phyloP scores from a whole-genome alignment of 495 filamentous ascomycete species.

The Rostrohypoxylon terebratum region DNA sequence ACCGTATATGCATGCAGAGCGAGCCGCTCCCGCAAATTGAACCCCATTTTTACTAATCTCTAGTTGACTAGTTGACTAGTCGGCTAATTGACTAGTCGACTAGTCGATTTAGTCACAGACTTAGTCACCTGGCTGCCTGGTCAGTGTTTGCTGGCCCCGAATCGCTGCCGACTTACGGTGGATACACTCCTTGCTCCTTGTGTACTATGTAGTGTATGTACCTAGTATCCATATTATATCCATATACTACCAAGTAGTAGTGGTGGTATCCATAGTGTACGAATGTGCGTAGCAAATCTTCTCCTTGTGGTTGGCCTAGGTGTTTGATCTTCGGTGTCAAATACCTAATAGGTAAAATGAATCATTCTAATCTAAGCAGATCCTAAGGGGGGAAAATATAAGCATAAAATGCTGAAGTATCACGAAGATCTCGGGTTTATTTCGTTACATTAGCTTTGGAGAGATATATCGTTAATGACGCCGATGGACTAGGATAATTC shows the following conservation, averaged over 20 bases:
- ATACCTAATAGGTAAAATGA: slow-evolving; percentile 11
- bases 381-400: slow-evolving; percentile 1
- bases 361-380: neutral
- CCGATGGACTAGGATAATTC: neutral
- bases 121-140: slow-evolving; percentile 20
- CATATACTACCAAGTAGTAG: no score
- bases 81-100: no score
- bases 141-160: slow-evolving; percentile 38
- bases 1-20: slow-evolving; percentile 53
- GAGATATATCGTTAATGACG: neutral
- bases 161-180: slow-evolving; percentile 25
- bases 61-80: no score
- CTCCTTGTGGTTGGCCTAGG: neutral
- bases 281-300: neutral
- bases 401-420: slow-evolving; percentile 9
- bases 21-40: slow-evolving; percentile 52
- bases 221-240: no score
- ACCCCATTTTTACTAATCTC: slow-evolving; percentile 45
- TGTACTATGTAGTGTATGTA: no score
- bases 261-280: no score
- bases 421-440: slow-evolving; percentile 8
- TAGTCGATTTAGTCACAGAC: slow-evolving; percentile 27
- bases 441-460: neutral
- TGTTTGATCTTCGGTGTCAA: neutral
- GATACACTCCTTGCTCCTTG: slow-evolving; percentile 1